Conservation (phyloP, 257 asterid genomes). For the Solanum pennellii region DNA sequence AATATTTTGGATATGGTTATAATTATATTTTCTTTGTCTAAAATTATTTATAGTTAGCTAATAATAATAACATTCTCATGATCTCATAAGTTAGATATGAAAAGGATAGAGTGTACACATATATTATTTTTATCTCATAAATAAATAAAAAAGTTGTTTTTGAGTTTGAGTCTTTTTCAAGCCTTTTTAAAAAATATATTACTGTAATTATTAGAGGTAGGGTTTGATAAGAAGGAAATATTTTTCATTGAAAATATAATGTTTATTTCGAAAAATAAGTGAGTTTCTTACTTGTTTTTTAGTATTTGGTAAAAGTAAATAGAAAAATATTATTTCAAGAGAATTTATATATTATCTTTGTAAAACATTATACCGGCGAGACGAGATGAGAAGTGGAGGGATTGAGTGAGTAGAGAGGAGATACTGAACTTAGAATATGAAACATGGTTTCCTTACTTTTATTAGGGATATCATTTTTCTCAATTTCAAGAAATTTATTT, state of each 20-base stretch:
- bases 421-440: neutral
- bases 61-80: neutral
- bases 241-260: neutral
- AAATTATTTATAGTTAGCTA: neutral
- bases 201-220: neutral
- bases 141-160: rapidly evolving
- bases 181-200: neutral
- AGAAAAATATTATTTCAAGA: rapidly evolving
- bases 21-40: neutral
- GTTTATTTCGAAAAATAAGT: neutral
- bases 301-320: neutral
- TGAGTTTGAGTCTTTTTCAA: neutral
- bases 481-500: no score
- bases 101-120: rapidly evolving
- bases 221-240: neutral
- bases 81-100: rapidly evolving
- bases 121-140: rapidly evolving
- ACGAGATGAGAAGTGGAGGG: neutral
- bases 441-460: rapidly evolving
- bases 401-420: neutral
- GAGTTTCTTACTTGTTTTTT: neutral
- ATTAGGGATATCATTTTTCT: neutral
- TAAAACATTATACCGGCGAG: rapidly evolving
- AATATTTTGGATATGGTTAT: neutral
- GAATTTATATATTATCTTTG: neutral